Evolutionary conservation across 257 asterid species (phyloP).

Genomic region (Cruciata laevipes): DNA sequence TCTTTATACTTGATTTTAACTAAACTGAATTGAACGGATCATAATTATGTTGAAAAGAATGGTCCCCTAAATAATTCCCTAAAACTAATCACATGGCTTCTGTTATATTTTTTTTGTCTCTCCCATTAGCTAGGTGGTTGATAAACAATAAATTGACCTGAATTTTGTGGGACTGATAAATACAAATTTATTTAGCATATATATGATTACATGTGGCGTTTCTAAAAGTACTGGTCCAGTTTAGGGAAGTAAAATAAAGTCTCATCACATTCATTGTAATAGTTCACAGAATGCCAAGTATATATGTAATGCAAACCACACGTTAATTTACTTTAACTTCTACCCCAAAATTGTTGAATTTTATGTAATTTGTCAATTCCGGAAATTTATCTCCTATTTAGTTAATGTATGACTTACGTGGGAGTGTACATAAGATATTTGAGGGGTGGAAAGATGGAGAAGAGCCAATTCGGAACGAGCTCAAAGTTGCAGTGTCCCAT

Average conservation of each 20-base stretch:
- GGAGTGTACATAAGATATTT: slow-evolving; percentile 82
- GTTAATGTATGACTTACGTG: too few species aligned
- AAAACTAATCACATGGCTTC: not conserved
- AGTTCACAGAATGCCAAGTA: not conserved
- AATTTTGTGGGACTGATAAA: not conserved
- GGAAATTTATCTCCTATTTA: too few species aligned
- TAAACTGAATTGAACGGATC: not conserved
- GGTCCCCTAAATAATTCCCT: too few species aligned
- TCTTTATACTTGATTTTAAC: too few species aligned
- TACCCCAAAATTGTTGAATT: too few species aligned
- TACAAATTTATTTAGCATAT: not conserved
- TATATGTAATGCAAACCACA: too few species aligned
- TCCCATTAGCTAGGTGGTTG: not conserved
- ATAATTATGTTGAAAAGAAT: too few species aligned
- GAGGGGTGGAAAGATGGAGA: slow-evolving; percentile 76
- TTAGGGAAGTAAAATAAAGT: not conserved
- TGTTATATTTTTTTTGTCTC: too few species aligned
- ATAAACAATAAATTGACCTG: not conserved
- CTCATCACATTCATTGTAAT: not conserved
- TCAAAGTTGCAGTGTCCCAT: slow-evolving; percentile 95
- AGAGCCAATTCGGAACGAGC: slow-evolving; percentile 55
- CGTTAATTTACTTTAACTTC: too few species aligned
- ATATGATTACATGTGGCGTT: not conserved
- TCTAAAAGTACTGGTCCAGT: not conserved
- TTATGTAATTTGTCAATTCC: too few species aligned